A percentile compares a stretch with the other conserved stretches of the same genome.
Conservation (phyloP, 1,284 basidiomycete species). For the Moesziomyces globuligerus region DNA sequence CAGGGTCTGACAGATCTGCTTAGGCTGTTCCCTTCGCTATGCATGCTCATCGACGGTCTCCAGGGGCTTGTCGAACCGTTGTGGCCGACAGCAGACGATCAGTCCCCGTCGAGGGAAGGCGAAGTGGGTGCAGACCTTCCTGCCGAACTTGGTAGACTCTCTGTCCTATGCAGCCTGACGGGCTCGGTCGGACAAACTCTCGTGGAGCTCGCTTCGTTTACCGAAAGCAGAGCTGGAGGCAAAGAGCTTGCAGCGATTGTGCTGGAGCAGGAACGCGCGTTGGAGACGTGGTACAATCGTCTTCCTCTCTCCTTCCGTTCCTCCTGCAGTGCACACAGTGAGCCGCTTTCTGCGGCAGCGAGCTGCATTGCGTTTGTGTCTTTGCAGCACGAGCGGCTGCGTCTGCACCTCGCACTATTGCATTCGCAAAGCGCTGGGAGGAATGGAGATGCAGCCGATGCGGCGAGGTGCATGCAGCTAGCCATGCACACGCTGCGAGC, state of each 20-base stretch:
- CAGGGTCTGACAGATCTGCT: too few relatives aligned
- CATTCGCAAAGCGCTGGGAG: not conserved
- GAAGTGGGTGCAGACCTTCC: too few relatives aligned
- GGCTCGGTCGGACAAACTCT: too few relatives aligned
- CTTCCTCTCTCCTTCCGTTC: constrained; percentile 4
- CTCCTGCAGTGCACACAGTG: not conserved
- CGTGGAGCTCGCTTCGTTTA: not conserved
- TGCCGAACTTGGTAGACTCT: too few relatives aligned
- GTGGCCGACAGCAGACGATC: too few relatives aligned
- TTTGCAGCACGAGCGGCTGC: constrained; percentile 7
- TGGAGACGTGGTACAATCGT: constrained; percentile 9
- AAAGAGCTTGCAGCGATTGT: not conserved
- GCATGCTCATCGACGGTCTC: too few relatives aligned
- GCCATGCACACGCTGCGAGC: not conserved
- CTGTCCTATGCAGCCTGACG: too few relatives aligned
- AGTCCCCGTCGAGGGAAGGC: too few relatives aligned
- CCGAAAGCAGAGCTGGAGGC: not conserved
- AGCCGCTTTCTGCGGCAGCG: not conserved
- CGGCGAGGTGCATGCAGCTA: constrained; percentile 1
- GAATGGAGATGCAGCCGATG: not conserved
- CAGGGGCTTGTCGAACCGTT: too few relatives aligned
- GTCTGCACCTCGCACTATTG: constrained; percentile 7
- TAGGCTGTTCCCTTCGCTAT: too few relatives aligned
- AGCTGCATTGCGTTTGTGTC: constrained; percentile 11
- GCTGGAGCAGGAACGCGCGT: not conserved